Evolutionary conservation across 352 stramenopile genomes (phyloP), one percentile per base, ranked within the genome.

Genomic region (Pythium scleroteichum): DNA sequence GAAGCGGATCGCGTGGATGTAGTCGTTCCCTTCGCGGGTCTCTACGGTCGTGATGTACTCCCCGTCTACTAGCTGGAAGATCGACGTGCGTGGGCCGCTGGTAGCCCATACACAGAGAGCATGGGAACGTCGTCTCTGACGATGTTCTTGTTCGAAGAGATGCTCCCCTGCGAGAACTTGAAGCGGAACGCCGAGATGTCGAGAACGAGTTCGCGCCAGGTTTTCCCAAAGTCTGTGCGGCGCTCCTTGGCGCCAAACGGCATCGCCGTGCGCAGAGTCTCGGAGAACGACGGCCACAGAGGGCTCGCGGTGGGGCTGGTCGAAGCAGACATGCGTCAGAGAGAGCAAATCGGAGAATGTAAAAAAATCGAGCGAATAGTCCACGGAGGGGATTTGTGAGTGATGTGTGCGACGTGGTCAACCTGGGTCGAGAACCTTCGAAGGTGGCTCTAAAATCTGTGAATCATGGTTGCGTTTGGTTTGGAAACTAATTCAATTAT

Each of bases 21-120:
- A 53, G 26, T 52, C 49, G 3, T 12, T n/a, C 10, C 41, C 42
- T 4, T 20, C 24, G 29, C 29, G 20, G 32, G 46, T 39, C 6
- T 65, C 38, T 2, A 59, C 39, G 16, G 45, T 38, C 13, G 39
- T 39, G 19, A 65, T 26, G 0, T 22, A 29, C 42, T 65, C 58
- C n/a, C 49, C 48, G 7, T 44, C 27, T 7, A 65, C 4, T 10
- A 65, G 40, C 48, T 65, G 58, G 49, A 65, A 58, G 39, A 59
- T 59, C n/a, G 24, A 44, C 2, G 33, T 63, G 47, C 24, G 55
- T 6, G 24, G 32, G 20, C 32, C 4, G 27, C 24, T 13, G 41
- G 54, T 23, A 48, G 47, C 13, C 44, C 46, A 6, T 56, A 12
- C 20, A 47, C 32, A 20, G 22, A 39, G 16, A 62, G 32, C 5